These are phyloP conservation scores for Boletellus sp. DNA, from an alignment of 1,284 basidiomycete species.

Conservation along the genomic window DNA sequence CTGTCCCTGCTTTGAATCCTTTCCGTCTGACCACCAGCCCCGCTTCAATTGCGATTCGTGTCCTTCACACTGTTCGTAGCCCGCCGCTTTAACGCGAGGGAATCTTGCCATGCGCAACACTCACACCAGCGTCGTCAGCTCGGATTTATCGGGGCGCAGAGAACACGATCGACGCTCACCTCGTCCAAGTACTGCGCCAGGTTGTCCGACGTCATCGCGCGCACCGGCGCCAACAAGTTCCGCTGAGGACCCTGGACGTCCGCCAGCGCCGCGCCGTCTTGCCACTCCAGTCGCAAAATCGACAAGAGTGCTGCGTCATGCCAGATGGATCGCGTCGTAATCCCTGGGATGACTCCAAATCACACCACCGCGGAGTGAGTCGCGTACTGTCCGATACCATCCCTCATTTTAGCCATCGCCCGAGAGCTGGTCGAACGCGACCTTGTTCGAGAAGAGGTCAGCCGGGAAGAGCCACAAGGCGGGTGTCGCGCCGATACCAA, in stretches of 20 bases:
- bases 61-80: no score
- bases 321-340: slow-evolving; percentile 39
- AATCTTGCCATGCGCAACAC: no score
- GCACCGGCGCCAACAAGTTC: slow-evolving; percentile 21
- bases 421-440: not conserved
- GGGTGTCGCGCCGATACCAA: not conserved
- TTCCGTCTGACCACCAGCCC: no score
- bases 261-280: slow-evolving; percentile 26
- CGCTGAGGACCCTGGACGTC: slow-evolving; percentile 28
- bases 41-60: no score
- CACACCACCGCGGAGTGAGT: not conserved
- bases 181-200: slow-evolving; percentile 40
- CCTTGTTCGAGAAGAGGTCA: not conserved
- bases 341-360: slow-evolving; percentile 25
- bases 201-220: slow-evolving; percentile 14
- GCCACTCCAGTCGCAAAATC: slow-evolving; percentile 30
- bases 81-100: no score
- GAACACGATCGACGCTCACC: slow-evolving; percentile 17
- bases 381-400: not conserved
- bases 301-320: slow-evolving; percentile 38
- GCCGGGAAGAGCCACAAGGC: not conserved
- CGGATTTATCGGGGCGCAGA: no score
- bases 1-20: no score
- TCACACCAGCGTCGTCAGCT: slow-evolving; percentile 3
- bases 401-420: not conserved